phyloP scores from a whole-genome alignment of 108 stramenopile species.

The Mayamaea pseudoterrestris region DNA sequence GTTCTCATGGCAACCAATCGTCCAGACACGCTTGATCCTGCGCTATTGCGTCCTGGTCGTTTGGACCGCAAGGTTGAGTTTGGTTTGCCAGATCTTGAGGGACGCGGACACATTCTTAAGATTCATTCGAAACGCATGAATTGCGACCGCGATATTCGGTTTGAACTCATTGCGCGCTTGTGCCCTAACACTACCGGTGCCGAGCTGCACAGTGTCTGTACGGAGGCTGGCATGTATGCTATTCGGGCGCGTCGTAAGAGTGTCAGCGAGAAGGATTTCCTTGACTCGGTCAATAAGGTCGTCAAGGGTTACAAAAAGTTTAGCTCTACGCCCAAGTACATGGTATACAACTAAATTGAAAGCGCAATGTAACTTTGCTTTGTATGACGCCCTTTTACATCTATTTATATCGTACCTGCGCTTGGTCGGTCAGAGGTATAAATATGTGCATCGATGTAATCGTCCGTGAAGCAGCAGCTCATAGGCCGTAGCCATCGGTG shows the following conservation, averaged over 20 bases:
- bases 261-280: slow-evolving; percentile 95
- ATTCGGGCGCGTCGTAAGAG: slow-evolving; percentile 95
- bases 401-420: too few species aligned
- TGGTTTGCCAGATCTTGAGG: slow-evolving; percentile 92
- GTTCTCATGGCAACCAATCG: slow-evolving; percentile 95
- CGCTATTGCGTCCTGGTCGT: slow-evolving; percentile 91
- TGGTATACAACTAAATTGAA: slow-evolving; percentile 71
- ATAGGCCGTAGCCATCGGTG: too few species aligned
- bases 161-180: slow-evolving; percentile 94
- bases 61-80: slow-evolving; percentile 98
- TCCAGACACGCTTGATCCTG: slow-evolving; percentile 96
- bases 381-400: too few species aligned
- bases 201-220: slow-evolving; percentile 93
- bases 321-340: slow-evolving; percentile 95
- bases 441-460: too few species aligned
- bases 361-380: too few species aligned
- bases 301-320: slow-evolving; percentile 99
- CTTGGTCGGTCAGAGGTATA: too few species aligned
- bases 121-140: slow-evolving; percentile 98
- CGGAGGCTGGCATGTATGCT: slow-evolving; percentile 99
- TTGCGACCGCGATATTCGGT: slow-evolving; percentile 94
- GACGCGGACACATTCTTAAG: slow-evolving; percentile 88
- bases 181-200: slow-evolving; percentile 98
- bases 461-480: too few species aligned
- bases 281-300: slow-evolving; percentile 98